Evolutionary conservation across 441 rosid genomes (phyloP).

Genomic region (Corymbia citriodora): DNA sequence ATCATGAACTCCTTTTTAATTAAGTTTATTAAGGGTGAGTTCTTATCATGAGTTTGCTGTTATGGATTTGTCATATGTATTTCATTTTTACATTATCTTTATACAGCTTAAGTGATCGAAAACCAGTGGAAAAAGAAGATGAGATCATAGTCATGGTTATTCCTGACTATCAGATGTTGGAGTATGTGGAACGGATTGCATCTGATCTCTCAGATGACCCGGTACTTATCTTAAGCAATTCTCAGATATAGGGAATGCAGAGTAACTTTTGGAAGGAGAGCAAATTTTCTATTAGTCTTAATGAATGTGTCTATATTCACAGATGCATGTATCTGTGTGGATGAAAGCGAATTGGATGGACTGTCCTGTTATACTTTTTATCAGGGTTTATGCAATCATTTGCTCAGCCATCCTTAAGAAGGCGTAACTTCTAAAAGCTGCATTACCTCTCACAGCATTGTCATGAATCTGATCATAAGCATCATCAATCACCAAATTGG

Average conservation of each 20-base stretch:
- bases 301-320: not conserved
- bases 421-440: not conserved
- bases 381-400: not conserved
- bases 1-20: not conserved
- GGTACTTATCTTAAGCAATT: constrained; percentile 26
- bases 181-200: constrained; percentile 67
- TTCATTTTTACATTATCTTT: not conserved
- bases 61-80: not conserved
- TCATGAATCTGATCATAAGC: not conserved
- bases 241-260: not conserved
- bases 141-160: constrained; percentile 95
- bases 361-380: not conserved
- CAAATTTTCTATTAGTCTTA: not conserved
- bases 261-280: not conserved
- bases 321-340: not conserved
- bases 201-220: constrained; percentile 82
- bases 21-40: not conserved
- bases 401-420: not conserved
- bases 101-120: constrained; percentile 84
- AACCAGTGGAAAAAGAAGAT: constrained; percentile 84
- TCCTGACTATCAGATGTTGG: constrained; percentile 95
- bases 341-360: not conserved
- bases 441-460: not conserved
- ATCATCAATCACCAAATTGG: not conserved
- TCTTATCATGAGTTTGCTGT: not conserved